Evolutionary conservation across 2,329 filamentous ascomycete genomes (phyloP).

Genomic region (Exophiala sideris): DNA sequence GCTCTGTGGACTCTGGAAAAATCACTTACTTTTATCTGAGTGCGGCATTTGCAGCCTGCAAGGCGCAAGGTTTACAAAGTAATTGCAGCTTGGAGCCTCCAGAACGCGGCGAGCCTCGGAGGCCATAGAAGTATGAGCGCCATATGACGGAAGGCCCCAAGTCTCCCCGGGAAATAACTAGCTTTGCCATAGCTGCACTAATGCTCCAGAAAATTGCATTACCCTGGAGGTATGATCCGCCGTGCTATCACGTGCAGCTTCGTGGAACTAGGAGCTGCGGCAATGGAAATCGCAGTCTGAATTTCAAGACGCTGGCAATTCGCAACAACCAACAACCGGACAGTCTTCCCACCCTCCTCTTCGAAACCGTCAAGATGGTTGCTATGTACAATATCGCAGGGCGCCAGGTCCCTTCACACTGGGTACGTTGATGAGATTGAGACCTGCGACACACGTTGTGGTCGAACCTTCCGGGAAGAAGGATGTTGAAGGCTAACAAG

Average conservation of each 20-base stretch:
- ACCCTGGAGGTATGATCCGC: no score
- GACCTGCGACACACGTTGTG: slow-evolving; percentile 22
- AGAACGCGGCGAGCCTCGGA: no score
- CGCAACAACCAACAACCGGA: neutral
- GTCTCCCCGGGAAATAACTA: neutral
- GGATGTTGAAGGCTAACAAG: slow-evolving; percentile 8
- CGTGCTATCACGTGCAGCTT: neutral
- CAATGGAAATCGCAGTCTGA: neutral
- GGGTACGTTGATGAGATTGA: slow-evolving; percentile 33
- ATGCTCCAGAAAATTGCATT: neutral
- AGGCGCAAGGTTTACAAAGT: no score
- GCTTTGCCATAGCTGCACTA: neutral
- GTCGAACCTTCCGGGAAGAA: neutral
- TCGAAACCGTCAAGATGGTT: slow-evolving; percentile 43
- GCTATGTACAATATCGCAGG: slow-evolving; percentile 51
- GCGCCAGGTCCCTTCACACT: slow-evolving; percentile 53
- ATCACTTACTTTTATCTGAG: no score
- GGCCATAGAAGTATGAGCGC: no score
- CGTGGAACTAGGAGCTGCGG: neutral
- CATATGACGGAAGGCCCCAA: no score
- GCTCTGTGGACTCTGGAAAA: no score
- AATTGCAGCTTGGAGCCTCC: no score
- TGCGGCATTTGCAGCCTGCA: no score
- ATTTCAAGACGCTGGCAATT: neutral
- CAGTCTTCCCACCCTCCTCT: neutral